A percentile compares a stretch with the other conserved stretches of the same genome.
Conservation (phyloP, 2,329 filamentous ascomycete genomes). For the Curvularia eragrostidis region DNA sequence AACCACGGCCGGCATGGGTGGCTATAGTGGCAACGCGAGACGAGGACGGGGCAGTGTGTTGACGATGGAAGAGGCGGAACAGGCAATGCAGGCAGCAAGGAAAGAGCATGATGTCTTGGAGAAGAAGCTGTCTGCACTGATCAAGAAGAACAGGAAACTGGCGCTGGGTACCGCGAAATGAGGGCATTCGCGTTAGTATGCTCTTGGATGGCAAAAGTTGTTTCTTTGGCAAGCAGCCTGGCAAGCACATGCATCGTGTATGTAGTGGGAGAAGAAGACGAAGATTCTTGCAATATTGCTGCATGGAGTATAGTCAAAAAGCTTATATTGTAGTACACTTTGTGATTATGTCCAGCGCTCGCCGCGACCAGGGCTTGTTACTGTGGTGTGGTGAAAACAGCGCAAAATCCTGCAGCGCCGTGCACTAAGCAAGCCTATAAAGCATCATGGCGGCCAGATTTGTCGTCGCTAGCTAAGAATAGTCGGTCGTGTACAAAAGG, state of each 20-base stretch:
- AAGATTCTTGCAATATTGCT: neutral
- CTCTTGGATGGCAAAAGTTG: neutral
- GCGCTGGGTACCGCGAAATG: conserved; percentile 12
- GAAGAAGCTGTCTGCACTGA: conserved; percentile 44
- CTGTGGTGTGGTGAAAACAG: neutral
- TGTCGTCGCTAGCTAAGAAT: conserved; percentile 3
- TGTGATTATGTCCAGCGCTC: neutral
- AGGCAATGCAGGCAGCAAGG: conserved; percentile 43
- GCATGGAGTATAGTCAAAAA: neutral
- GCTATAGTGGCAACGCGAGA: conserved; percentile 10
- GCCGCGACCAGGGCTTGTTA: neutral
- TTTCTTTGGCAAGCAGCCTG: neutral
- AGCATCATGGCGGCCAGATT: neutral
- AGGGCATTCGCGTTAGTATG: neutral
- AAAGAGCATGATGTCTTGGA: conserved; percentile 48
- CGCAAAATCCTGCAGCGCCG: neutral
- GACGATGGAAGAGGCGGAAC: conserved; percentile 46
- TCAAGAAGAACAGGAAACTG: conserved; percentile 49
- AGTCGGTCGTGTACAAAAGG: conserved; percentile 19
- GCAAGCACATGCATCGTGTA: neutral
- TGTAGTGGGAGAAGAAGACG: neutral
- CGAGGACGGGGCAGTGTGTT: conserved; percentile 37
- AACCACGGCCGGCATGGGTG: conserved; percentile 24
- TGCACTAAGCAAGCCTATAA: neutral
- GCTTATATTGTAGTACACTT: neutral